phyloP scores from a whole-genome alignment of 805 yeast genomes.

The Kazachstania martiniae region DNA sequence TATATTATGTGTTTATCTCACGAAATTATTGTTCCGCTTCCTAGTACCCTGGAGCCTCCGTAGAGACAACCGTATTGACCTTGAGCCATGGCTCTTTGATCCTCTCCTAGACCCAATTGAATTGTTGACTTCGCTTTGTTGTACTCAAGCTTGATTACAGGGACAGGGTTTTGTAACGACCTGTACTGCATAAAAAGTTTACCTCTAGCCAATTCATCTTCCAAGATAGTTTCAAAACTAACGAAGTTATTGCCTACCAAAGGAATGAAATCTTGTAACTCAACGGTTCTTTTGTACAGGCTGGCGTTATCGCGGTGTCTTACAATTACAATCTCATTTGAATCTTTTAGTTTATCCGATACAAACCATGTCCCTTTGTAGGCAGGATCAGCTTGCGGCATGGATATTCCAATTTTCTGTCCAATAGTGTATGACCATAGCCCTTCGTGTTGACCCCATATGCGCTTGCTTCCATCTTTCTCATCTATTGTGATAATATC shows the following conservation, averaged over 20 bases:
- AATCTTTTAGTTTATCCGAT: slow-evolving; percentile 49
- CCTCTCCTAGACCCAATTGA: slow-evolving; percentile 31
- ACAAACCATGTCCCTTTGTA: slow-evolving; percentile 82
- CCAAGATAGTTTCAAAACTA: too few species aligned
- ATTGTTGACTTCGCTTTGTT: slow-evolving; percentile 20
- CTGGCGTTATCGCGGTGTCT: slow-evolving; percentile 51
- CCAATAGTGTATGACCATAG: slow-evolving; percentile 95
- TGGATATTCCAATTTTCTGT: slow-evolving; percentile 55
- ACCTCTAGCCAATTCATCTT: too few species aligned
- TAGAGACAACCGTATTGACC: slow-evolving; percentile 83
- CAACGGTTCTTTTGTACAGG: slow-evolving; percentile 37
- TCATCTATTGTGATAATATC: slow-evolving; percentile 43
- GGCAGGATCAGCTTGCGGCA: slow-evolving; percentile 82
- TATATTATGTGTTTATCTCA: too few species aligned
- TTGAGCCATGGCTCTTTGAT: slow-evolving; percentile 70
- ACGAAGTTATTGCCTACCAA: slow-evolving; percentile 2
- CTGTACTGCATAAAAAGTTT: slow-evolving; percentile 61
- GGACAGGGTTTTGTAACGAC: slow-evolving; percentile 56
- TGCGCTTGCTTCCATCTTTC: slow-evolving; percentile 46
- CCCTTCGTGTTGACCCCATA: slow-evolving; percentile 79
- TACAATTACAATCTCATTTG: slow-evolving; percentile 73
- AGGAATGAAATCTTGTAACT: slow-evolving; percentile 30
- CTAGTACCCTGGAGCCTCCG: slow-evolving; percentile 53
- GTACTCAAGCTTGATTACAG: slow-evolving; percentile 21
- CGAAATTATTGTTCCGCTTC: slow-evolving; percentile 36